Conservation (phyloP, 2,329 filamentous ascomycete genomes). For the Colletotrichum destructivum region DNA sequence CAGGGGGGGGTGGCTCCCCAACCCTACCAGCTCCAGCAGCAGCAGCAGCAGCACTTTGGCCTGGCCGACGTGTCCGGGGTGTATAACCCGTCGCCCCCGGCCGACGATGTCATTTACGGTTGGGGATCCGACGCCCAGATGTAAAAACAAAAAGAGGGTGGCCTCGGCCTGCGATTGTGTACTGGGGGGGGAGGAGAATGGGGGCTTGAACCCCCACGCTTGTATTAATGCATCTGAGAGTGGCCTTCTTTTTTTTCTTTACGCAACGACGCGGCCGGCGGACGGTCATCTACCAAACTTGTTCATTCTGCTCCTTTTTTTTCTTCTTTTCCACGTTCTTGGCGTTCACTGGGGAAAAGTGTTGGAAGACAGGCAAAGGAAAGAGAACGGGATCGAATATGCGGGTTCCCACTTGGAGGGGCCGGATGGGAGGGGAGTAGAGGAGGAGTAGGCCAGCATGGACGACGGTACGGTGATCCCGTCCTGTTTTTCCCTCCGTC, state of each 20-base stretch:
- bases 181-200: no score
- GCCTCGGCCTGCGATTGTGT: no score
- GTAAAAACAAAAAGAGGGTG: neutral
- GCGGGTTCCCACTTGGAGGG: neutral
- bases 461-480: no score
- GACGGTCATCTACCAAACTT: neutral
- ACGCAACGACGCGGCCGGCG: no score
- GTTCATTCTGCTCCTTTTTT: neutral
- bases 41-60: conserved; percentile 13
- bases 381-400: no score
- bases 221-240: neutral
- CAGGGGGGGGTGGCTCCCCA: neutral
- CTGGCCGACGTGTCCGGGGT: conserved; percentile 36
- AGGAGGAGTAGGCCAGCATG: no score
- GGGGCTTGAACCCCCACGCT: neutral
- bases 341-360: neutral
- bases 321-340: neutral
- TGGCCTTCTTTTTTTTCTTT: neutral
- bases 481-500: neutral
- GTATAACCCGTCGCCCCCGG: conserved; percentile 22
- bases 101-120: conserved; percentile 27
- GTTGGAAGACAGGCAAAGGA: no score
- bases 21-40: conserved; percentile 21
- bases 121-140: conserved; percentile 28
- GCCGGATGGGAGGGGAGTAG: no score